Evolutionary conservation across 2,329 filamentous ascomycete genomes (phyloP), one percentile per base, ranked within the genome.

Genomic region (Zymoseptoria crescenta): DNA sequence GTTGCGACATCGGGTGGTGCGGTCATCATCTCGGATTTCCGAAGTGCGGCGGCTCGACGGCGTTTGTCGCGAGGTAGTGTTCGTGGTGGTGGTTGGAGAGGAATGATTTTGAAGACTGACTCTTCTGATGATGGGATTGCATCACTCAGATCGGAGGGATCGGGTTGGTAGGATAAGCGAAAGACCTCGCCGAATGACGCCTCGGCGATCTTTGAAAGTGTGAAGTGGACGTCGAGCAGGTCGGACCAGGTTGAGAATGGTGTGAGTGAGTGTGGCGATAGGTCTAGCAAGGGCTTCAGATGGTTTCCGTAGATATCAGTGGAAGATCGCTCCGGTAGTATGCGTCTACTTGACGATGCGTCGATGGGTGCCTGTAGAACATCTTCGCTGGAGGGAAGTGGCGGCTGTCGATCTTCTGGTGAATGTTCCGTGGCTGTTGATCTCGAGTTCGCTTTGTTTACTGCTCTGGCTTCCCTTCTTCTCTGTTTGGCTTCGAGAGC

Each of bases 121-220:
- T 79, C 77, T 55, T 77, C 72, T 21, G 68, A 67, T 13, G 66
- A 67, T 8, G 62, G 59, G 13, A 52, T 24, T 8, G 59, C 55
- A 10, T 64, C 56, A 9, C 29, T 27, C 3, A 65, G 21, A 4
- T 45, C 35, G 35, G 35, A 45, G 35, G 35, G 4, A 62, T 65
- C 49, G 61, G 68, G 58, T 49, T 69, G 68, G 1, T 76, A 69
- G 7, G 75, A 77, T 60, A 86, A 73, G 10, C 83, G 81, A 69
- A 86, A 87, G 2, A 87, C 84, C 67, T 87, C 84, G 56, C 83
- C 83, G 67, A 85, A 87, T 0, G 83, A 85, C 1, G 85, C 85
- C 69, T 87, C 84, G 8, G 83, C 84, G 41, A 87, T 80, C 65
- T 87, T 87, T 8, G 76, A 74, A 49, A 87, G 76, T 45, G 76